Percentiles rank a stretch among this genome's conserved stretches.
These are phyloP conservation scores for Raphanus hybrid DNA, from an alignment of 441 rosid species.

Conservation along the genomic window DNA sequence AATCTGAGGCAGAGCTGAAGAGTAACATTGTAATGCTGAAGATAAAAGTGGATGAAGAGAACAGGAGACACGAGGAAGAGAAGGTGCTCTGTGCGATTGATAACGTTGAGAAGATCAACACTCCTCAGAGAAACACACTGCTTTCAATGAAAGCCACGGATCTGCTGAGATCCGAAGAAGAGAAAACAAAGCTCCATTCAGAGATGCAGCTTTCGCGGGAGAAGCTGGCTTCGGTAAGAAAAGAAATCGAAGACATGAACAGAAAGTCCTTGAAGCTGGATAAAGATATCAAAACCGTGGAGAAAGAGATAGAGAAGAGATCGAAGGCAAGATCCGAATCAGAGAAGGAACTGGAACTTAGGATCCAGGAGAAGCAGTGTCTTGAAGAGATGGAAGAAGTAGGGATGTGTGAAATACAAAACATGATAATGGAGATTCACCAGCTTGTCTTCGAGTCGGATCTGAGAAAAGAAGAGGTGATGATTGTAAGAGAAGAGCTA, in stretches of 20 bases:
- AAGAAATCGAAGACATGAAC: slow-evolving; percentile 50
- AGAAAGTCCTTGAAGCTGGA: slow-evolving; percentile 52
- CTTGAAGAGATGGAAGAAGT: slow-evolving; percentile 57
- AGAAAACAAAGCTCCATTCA: slow-evolving; percentile 67
- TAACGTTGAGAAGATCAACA: slow-evolving; percentile 64
- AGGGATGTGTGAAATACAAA: slow-evolving; percentile 58
- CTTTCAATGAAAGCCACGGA: slow-evolving; percentile 78
- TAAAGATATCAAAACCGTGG: slow-evolving; percentile 48
- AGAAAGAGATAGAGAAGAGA: slow-evolving; percentile 54
- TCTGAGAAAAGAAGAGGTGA: slow-evolving; percentile 59
- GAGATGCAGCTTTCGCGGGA: slow-evolving; percentile 63
- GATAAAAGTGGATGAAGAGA: slow-evolving; percentile 80
- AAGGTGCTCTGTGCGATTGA: slow-evolving; percentile 86
- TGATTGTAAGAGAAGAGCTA: slow-evolving; percentile 55
- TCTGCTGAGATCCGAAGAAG: slow-evolving; percentile 74
- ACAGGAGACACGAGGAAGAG: slow-evolving; percentile 65
- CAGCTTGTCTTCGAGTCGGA: slow-evolving; percentile 59
- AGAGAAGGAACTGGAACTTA: slow-evolving; percentile 53
- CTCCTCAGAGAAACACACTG: slow-evolving; percentile 51
- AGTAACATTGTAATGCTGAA: slow-evolving; percentile 53
- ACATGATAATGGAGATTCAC: slow-evolving; percentile 60
- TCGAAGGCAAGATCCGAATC: slow-evolving; percentile 50
- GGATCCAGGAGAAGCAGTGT: slow-evolving; percentile 58
- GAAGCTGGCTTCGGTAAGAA: slow-evolving; percentile 49
- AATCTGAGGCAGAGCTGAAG: slow-evolving; percentile 62